phyloP scores from a whole-genome alignment of 495 filamentous ascomycete genomes.

The Penicillium nucicola region DNA sequence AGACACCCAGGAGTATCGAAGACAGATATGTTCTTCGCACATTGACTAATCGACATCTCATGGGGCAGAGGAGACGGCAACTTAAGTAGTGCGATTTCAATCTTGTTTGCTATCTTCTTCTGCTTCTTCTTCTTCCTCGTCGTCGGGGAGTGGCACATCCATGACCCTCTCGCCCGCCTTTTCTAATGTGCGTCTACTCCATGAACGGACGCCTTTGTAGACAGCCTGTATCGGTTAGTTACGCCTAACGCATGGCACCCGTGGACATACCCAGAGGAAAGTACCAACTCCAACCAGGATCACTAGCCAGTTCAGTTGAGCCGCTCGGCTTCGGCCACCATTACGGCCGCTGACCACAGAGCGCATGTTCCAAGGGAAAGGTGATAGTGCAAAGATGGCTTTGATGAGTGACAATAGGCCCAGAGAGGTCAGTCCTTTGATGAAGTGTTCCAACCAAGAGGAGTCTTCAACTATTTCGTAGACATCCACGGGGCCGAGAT shows the following conservation, averaged over 20 bases:
- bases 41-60: slow-evolving; percentile 91
- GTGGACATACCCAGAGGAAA: slow-evolving; percentile 71
- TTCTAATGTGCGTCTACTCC: slow-evolving; percentile 66
- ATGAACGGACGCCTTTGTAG: slow-evolving; percentile 72
- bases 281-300: slow-evolving; percentile 76
- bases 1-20: slow-evolving; percentile 29
- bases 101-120: slow-evolving; percentile 3
- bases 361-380: slow-evolving; percentile 69
- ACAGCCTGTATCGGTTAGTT: slow-evolving; percentile 57
- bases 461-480: slow-evolving; percentile 40
- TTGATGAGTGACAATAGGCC: slow-evolving; percentile 85
- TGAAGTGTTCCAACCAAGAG: slow-evolving; percentile 75
- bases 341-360: slow-evolving; percentile 50
- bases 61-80: slow-evolving; percentile 69
- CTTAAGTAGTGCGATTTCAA: slow-evolving; percentile 76
- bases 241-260: background rate
- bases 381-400: slow-evolving; percentile 67
- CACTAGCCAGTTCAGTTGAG: slow-evolving; percentile 71
- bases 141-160: slow-evolving; percentile 75
- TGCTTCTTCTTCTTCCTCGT: slow-evolving; percentile 45
- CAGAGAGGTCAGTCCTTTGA: slow-evolving; percentile 82
- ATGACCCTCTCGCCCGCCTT: slow-evolving; percentile 74
- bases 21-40: slow-evolving; percentile 73
- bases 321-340: slow-evolving; percentile 68
- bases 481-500: slow-evolving; percentile 67